These are phyloP conservation scores for Saksenaea vasiformis DNA, from an alignment of 371 early-diverging fungal species.

Conservation along the genomic window DNA sequence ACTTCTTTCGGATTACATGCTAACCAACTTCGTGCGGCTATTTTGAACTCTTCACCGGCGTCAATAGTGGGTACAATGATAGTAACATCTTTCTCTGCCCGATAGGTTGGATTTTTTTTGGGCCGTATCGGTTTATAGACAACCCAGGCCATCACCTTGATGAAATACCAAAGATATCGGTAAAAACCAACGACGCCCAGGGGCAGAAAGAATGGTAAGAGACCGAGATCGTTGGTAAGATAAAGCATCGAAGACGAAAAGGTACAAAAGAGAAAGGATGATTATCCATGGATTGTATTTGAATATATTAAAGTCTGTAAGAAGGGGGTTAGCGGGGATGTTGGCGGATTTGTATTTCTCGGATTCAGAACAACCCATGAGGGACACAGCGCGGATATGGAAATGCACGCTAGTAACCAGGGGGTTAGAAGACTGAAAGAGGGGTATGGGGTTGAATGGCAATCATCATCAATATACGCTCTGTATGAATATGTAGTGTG, in stretches of 20 bases:
- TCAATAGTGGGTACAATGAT: slow-evolving; percentile 79
- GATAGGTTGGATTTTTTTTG: slow-evolving; percentile 53
- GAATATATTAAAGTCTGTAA: slow-evolving; percentile 2
- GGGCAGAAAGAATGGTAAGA: slow-evolving; percentile 70
- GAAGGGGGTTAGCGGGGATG: neutral
- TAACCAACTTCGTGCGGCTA: slow-evolving; percentile 70
- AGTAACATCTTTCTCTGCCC: slow-evolving; percentile 65
- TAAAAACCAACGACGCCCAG: slow-evolving; percentile 76
- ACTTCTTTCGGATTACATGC: slow-evolving; percentile 68
- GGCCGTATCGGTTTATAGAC: slow-evolving; percentile 58
- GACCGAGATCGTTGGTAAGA: slow-evolving; percentile 60
- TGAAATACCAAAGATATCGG: slow-evolving; percentile 71
- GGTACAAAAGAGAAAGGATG: neutral
- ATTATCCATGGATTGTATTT: neutral
- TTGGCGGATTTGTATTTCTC: neutral
- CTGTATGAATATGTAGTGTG: neutral
- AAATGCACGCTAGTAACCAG: neutral
- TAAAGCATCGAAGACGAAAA: slow-evolving; percentile 58
- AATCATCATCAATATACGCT: neutral
- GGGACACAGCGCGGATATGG: neutral
- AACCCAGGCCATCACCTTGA: slow-evolving; percentile 61
- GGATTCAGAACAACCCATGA: slow-evolving; percentile 1
- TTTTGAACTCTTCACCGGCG: slow-evolving; percentile 74
- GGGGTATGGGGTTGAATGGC: neutral
- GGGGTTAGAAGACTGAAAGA: neutral